These are phyloP conservation scores for Phoenix dactylifera DNA, from an alignment of 176 grass and related monocot species.

Conservation along the genomic window DNA sequence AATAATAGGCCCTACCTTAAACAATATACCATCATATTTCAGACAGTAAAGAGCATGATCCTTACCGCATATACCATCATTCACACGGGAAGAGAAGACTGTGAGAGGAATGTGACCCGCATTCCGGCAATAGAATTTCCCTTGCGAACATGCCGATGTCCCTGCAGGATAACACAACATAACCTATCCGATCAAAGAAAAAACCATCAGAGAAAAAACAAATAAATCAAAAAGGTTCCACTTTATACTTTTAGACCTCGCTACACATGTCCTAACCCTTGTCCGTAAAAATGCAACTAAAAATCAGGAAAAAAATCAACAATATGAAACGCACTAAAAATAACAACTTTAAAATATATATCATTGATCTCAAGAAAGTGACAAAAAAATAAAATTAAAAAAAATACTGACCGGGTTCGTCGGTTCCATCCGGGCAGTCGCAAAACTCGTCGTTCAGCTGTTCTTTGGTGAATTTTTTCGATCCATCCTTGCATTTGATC, in stretches of 20 bases:
- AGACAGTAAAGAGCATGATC: background rate
- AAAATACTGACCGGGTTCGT: conserved; percentile 68
- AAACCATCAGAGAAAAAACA: background rate
- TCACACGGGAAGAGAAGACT: conserved; percentile 82
- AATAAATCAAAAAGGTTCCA: background rate
- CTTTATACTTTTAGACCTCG: background rate
- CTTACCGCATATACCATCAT: conserved; percentile 95
- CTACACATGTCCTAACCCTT: background rate
- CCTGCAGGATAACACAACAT: conserved; percentile 26
- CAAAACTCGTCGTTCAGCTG: conserved; percentile 96
- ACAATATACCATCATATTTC: too few relatives aligned
- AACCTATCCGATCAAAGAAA: background rate
- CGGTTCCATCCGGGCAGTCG: conserved; percentile 91
- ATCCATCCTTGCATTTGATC: conserved; percentile 94
- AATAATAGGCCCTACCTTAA: too few relatives aligned
- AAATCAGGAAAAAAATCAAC: background rate
- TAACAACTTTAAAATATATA: too few relatives aligned
- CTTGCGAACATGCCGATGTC: conserved; percentile 85
- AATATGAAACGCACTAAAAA: too few relatives aligned
- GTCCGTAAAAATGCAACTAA: background rate
- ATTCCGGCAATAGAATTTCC: conserved; percentile 94
- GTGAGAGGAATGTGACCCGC: conserved; percentile 55
- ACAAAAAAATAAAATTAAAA: too few relatives aligned
- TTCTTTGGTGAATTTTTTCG: conserved; percentile 62
- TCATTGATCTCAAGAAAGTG: too few relatives aligned